Evolutionary conservation across 148 eudicot species (phyloP), one percentile per base, ranked within the genome.

Genomic region (Camellia granthamiana): DNA sequence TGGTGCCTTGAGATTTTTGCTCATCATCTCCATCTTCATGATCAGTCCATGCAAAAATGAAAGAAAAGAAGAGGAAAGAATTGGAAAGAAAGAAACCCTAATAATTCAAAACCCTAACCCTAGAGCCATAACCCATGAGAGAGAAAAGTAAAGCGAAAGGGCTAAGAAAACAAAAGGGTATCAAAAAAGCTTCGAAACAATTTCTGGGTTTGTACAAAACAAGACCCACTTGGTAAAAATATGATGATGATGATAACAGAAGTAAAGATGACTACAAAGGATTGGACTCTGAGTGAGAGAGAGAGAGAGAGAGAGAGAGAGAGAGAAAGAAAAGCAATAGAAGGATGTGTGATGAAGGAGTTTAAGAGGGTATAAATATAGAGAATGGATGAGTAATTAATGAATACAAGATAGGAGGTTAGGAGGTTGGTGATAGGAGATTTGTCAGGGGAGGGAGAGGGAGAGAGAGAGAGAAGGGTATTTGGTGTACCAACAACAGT

Each of bases 401-500:
- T 75, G 82, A 81, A 83, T 56, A 75, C 47, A 77, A 61, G 78
- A 51, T 84, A 68, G 65, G 81, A 49, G 78, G 73, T 68, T 76
- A 23, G 14, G 64, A 77, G 80, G 74, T 69, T 72, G 78, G 79
- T 61, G 62, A 52, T 59, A 66, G n/a, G 75, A 74, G 79, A 68
- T 67, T 55, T 66, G 38, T 42, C 51, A 16, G 38, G 7, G 72
- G 63, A 6, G 30, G 72, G 78, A 72, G 58, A 49, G 85, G 69
- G 76, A 75, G 82, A 76, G 76, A 76, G 72, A 61, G 77, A 74
- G 78, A 74, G 78, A 43, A 19, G 59, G 13, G n/a, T 21, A 11
- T 55, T 43, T 55, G 23, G 81, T 23, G 73, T 59, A 83, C 83
- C 82, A 78, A 84, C 84, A 84, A 79, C 90, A 87, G 93, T 92